A percentile compares a stretch with the other conserved stretches of the same genome.
Conservation (phyloP, 2,329 filamentous ascomycete species). For the Knufia fluminis region DNA sequence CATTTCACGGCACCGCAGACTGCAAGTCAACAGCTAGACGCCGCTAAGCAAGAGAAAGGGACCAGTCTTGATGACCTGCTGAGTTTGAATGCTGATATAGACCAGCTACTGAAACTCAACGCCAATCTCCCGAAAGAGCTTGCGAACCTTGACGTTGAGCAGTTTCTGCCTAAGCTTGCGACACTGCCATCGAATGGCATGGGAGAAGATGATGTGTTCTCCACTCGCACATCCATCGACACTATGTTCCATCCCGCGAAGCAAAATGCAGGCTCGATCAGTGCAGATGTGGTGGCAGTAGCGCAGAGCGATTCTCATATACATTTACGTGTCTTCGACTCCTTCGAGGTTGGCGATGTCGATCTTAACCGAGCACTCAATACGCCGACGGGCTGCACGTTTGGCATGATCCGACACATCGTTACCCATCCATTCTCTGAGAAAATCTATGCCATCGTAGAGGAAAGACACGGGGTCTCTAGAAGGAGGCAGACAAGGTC, state of each 20-base stretch:
- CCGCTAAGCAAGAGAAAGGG: conserved; percentile 25
- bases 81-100: conserved; percentile 29
- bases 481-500: conserved; percentile 23
- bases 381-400: conserved; percentile 32
- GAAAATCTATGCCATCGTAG: conserved; percentile 63
- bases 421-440: conserved; percentile 63
- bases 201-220: conserved; percentile 53
- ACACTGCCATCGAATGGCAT: conserved; percentile 55
- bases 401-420: conserved; percentile 46
- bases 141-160: conserved; percentile 61
- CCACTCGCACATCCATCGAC: conserved; percentile 59
- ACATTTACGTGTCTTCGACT: conserved; percentile 76
- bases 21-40: conserved; percentile 8
- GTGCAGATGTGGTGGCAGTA: conserved; percentile 70
- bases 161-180: conserved; percentile 66
- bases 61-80: conserved; percentile 36
- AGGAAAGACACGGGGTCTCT: conserved; percentile 20
- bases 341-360: conserved; percentile 66
- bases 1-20: conserved; percentile 2
- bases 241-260: conserved; percentile 54
- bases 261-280: conserved; percentile 41
- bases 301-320: conserved; percentile 62
- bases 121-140: conserved; percentile 63
- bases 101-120: conserved; percentile 28
- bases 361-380: conserved; percentile 37